A percentile compares a stretch with the other conserved stretches of the same genome.
Conservation (phyloP, 164 flowering plant genomes). For the Nymphaea colorata region DNA sequence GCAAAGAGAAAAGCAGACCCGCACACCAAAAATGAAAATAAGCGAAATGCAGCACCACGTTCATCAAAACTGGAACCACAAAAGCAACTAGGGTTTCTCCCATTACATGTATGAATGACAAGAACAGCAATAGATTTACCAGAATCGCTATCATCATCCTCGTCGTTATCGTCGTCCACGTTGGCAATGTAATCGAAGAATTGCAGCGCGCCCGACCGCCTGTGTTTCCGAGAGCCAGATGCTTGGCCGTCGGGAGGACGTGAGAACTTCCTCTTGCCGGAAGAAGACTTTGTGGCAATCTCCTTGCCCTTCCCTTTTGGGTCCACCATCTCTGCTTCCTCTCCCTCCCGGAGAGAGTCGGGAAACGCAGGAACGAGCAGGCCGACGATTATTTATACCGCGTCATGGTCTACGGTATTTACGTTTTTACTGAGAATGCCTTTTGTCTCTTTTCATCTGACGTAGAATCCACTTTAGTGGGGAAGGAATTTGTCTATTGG, state of each 20-base stretch:
- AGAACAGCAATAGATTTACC: constrained; percentile 11
- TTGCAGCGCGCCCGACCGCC: constrained; percentile 37
- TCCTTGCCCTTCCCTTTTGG: constrained; percentile 31
- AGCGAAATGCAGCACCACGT: constrained; percentile 5
- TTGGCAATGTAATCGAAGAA: constrained; percentile 62
- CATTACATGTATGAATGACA: background rate
- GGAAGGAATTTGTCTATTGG: too few relatives aligned
- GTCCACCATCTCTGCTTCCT: background rate
- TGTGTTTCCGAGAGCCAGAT: constrained; percentile 26
- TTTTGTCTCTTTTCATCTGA: too few relatives aligned
- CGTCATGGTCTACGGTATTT: too few relatives aligned
- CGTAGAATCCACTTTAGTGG: too few relatives aligned
- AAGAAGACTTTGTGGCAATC: constrained; percentile 1
- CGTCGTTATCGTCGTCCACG: constrained; percentile 20
- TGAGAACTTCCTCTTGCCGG: constrained; percentile 29
- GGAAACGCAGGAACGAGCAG: too few relatives aligned
- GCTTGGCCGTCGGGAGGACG: constrained; percentile 16
- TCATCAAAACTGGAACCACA: background rate
- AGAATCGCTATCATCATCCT: constrained; percentile 19
- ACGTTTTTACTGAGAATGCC: too few relatives aligned
- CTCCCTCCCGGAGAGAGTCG: too few relatives aligned
- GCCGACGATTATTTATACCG: too few relatives aligned
- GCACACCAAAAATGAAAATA: background rate
- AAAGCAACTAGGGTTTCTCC: background rate
- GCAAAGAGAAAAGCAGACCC: background rate